These are phyloP conservation scores for Drechslerella stenobrocha DNA, from an alignment of 2,329 filamentous ascomycete genomes.

Conservation along the genomic window DNA sequence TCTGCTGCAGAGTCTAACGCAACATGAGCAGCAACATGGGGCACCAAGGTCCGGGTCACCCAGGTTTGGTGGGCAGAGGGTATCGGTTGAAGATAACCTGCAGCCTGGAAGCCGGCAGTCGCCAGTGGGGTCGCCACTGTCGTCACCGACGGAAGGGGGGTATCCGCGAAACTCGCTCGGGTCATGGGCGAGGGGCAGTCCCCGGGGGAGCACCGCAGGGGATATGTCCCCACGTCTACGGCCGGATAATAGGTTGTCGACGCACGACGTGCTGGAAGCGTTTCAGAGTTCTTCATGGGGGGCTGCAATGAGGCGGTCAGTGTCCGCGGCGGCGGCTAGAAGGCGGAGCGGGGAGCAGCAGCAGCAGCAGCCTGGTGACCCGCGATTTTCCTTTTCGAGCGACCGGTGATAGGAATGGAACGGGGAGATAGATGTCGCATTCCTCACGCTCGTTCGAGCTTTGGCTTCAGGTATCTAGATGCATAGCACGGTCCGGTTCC, in stretches of 20 bases:
- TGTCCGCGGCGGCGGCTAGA: slow-evolving; percentile 25
- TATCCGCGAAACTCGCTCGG: slow-evolving; percentile 10
- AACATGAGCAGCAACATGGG: slow-evolving; percentile 6
- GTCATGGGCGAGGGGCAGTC: slow-evolving; percentile 15
- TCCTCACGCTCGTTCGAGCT: neutral
- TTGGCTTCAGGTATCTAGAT: neutral
- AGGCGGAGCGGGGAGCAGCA: slow-evolving; percentile 35
- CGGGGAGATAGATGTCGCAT: neutral
- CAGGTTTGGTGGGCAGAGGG: slow-evolving; percentile 13
- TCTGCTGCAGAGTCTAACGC: slow-evolving; percentile 15
- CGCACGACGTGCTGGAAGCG: slow-evolving; percentile 51
- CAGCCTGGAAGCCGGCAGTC: slow-evolving; percentile 30
- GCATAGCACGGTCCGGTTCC: slow-evolving; percentile 7
- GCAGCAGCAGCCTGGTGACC: slow-evolving; percentile 22
- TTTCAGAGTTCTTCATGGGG: slow-evolving; percentile 50
- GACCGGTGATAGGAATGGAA: slow-evolving; percentile 18
- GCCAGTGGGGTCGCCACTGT: slow-evolving; percentile 47
- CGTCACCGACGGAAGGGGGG: slow-evolving; percentile 37
- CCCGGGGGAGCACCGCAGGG: slow-evolving; percentile 1
- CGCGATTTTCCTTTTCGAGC: slow-evolving; percentile 43
- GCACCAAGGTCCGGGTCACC: slow-evolving; percentile 29
- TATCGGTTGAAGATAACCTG: slow-evolving; percentile 34
- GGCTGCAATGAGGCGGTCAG: slow-evolving; percentile 46
- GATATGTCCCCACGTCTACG: slow-evolving; percentile 29
- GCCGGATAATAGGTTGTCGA: slow-evolving; percentile 46